These are phyloP conservation scores for Clohesyomyces aquaticus DNA, from an alignment of 495 filamentous ascomycete species.

Conservation along the genomic window DNA sequence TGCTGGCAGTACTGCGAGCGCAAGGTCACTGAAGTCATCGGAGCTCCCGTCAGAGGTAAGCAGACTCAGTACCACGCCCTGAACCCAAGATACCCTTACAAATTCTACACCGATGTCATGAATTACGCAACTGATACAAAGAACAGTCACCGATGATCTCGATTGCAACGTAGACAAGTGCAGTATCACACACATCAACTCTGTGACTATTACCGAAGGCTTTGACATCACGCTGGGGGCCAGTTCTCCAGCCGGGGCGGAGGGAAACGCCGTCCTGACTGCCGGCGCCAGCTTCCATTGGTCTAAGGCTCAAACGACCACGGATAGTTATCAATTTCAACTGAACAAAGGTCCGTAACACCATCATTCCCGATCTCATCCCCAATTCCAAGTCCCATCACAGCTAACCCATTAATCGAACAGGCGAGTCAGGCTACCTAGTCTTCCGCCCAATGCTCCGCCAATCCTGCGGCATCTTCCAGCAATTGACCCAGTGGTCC, in stretches of 20 bases:
- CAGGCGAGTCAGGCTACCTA: not conserved
- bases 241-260: not conserved
- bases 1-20: slow-evolving; percentile 4
- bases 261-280: not conserved
- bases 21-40: not conserved
- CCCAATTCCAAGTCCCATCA: not conserved
- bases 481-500: not conserved
- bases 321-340: not conserved
- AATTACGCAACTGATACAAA: not conserved
- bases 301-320: not conserved
- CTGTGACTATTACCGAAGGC: slow-evolving; percentile 5
- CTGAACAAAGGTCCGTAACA: not conserved
- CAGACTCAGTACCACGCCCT: not conserved
- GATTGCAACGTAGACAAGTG: not conserved
- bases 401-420: not conserved
- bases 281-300: not conserved
- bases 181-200: not conserved
- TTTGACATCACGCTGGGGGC: slow-evolving; percentile 2
- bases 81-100: not conserved
- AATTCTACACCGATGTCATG: not conserved
- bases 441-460: not conserved
- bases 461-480: not conserved
- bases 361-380: not conserved
- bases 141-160: slow-evolving; percentile 1
- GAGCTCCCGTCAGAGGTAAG: slow-evolving; percentile 4